Conservation (phyloP, 306 rosid genomes). For the Cicer pinnatifidum region DNA sequence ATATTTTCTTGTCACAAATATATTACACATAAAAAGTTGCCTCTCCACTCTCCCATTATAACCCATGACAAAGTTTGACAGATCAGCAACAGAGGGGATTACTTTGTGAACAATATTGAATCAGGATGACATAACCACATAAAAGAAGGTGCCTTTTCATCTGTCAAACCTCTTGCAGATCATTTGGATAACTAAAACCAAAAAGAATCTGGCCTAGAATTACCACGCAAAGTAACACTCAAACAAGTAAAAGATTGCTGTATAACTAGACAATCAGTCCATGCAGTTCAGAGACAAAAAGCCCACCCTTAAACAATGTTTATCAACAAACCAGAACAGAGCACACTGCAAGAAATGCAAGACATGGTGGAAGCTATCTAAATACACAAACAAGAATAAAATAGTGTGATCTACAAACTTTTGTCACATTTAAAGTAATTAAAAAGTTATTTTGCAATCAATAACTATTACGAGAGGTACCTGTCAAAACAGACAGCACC, state of each 20-base stretch:
- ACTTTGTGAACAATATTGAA: neutral
- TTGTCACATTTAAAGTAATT: slow-evolving; percentile 7
- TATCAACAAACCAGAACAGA: neutral
- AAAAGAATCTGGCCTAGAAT: neutral
- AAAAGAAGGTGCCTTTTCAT: neutral
- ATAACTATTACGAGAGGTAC: slow-evolving; percentile 51
- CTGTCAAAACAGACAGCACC: slow-evolving; percentile 93
- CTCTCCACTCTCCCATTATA: neutral
- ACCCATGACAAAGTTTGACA: neutral
- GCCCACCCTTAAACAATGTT: neutral
- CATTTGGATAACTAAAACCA: neutral
- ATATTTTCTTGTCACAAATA: neutral
- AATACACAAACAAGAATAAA: slow-evolving; percentile 32
- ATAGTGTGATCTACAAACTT: neutral
- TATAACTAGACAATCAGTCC: neutral
- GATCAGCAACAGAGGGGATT: neutral
- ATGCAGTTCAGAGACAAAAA: slow-evolving; percentile 2
- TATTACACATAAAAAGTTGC: neutral
- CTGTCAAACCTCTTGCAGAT: neutral
- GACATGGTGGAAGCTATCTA: slow-evolving; percentile 15
- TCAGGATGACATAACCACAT: neutral
- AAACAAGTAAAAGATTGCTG: neutral
- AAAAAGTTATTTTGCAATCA: slow-evolving; percentile 7
- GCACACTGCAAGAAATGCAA: slow-evolving; percentile 19
- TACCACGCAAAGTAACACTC: neutral